Evolutionary conservation across 2,329 filamentous ascomycete genomes (phyloP), one percentile per base, ranked within the genome.

Genomic region (Chaetomium globosum): DNA sequence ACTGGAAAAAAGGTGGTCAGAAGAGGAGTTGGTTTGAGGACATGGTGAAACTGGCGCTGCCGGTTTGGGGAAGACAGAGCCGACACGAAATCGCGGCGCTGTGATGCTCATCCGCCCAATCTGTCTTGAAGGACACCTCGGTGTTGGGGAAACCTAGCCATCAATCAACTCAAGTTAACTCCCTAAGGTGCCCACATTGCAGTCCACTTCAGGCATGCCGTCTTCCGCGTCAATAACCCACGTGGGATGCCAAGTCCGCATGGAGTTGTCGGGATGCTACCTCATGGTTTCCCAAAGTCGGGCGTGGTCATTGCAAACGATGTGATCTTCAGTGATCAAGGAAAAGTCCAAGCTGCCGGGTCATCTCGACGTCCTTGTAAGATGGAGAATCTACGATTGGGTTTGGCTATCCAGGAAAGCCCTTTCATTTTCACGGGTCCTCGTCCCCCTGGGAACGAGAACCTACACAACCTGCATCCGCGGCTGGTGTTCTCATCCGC

Each of bases 41-140:
- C 30, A 64, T 68, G 63, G 52, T 61, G 28, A 65, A 56, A 21
- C 66, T 60, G 57, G 66, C 63, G 33, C 23, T 65, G 46, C 60
- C 63, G 23, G 66, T 63, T 13, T 68, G 63, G 63, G 63, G 65
- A 53, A 65, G 66, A 33, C 57, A 68, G 23, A 26, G n/a, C 26
- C 26, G 55, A 64, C 26, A 56, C 55, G 16, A n/a, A 23, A 13
- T 43, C 53, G 53, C 7, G 49, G 26, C 28, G 51, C 26, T 16
- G 28, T 53, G 16, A 53, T 31, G 16, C 13, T 53, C 39, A 12
- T 52, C 13, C 9, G 9, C 12, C 8, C 12, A 3, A 9, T 51
- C n/a, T 26, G 19, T n/a, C 26, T 3, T 9, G 46, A 49, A 23
- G 21, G 46, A 26, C 46, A 21, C 23, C 46, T 21, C 16, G 39